Percentiles rank a stretch among this genome's conserved stretches.
phyloP scores from a whole-genome alignment of 139 green algal species.

The Chlamydomonas urium region DNA sequence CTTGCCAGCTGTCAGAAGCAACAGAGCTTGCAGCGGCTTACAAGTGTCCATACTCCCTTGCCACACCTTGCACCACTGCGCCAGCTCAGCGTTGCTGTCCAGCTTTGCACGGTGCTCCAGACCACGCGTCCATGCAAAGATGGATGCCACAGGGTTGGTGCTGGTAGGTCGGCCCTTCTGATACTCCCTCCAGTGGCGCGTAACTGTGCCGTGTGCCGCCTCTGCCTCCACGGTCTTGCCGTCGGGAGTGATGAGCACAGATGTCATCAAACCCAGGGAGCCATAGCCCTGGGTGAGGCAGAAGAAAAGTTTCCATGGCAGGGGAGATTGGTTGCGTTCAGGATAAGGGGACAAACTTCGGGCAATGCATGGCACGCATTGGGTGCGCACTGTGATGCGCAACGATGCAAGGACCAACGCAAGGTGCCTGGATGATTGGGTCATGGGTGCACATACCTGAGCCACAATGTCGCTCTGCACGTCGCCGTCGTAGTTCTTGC shows the following conservation, averaged over 20 bases:
- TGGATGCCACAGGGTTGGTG: constrained; percentile 93
- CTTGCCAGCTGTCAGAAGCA: no score
- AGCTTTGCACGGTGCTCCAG: constrained; percentile 89
- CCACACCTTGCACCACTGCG: constrained; percentile 58
- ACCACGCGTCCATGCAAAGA: constrained; percentile 95
- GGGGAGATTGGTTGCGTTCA: background rate
- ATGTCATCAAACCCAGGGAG: constrained; percentile 94
- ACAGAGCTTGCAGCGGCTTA: background rate
- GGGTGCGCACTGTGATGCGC: no score
- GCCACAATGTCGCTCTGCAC: constrained; percentile 87
- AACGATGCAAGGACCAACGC: no score
- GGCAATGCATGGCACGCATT: no score
- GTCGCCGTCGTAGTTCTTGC: constrained; percentile 98
- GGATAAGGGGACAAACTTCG: background rate
- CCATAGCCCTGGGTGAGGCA: constrained; percentile 73
- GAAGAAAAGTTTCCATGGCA: no score
- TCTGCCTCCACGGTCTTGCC: constrained; percentile 93
- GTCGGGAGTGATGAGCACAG: constrained; percentile 88
- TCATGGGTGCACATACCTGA: no score
- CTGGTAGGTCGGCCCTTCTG: constrained; percentile 92
- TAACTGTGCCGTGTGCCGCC: constrained; percentile 93
- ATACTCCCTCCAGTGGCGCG: constrained; percentile 91
- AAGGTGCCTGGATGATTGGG: background rate
- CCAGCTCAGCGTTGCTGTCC: constrained; percentile 77
- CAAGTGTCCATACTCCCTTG: background rate